Evolutionary conservation across 208 protist genomes (phyloP), one percentile per base, ranked within the genome.

Genomic region (Acanthamoeba culbertsoni): DNA sequence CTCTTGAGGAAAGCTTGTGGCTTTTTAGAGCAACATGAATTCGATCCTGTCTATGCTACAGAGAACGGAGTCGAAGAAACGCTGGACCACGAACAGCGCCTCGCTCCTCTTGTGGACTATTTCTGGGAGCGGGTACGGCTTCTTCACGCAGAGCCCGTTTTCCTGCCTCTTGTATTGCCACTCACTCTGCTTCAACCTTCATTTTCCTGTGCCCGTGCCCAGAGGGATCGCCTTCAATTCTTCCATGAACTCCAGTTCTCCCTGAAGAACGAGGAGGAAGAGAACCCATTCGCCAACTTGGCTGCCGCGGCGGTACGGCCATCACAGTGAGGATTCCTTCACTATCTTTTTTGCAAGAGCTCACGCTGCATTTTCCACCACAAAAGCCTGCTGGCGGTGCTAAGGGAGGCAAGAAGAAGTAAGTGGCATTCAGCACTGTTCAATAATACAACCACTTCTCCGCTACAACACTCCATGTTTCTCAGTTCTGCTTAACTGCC

Each of bases 171-270:
- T 7, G 23, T 18, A 55, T 18, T 55, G 48, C 48, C 48, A 55
- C 48, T 18, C 8, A 55, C 48, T 68, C 59, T 37, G 8, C 7
- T 68, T 68, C 65, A 4, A 48, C n/a, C 42, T 23, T 51, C 16
- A 43, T 55, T 53, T 18, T 28, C 40, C n/a, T 84, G 73, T 37
- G 37, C 7, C 16, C 33, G 8, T 45, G 2, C 23, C 18, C 73
- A 84, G 84, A 91, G 84, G 45, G 84, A 68, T 31, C 33, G 53
- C 26, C 55, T 91, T 26, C 84, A 48, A n/a, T 91, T 91, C 84
- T 91, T 73, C 84, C 37, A 33, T 20, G 84, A 91, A 55, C 84
- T 91, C n/a, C 57, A 91, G 84, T 91, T 91, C 62, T 91, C 84
- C 0, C 23, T 91, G 62, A 91, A 91, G 84, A 91, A 71, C 84